Evolutionary conservation across 2,329 filamentous ascomycete species (phyloP), one percentile per base, ranked within the genome.

Genomic region (Waltergamsia citrina): DNA sequence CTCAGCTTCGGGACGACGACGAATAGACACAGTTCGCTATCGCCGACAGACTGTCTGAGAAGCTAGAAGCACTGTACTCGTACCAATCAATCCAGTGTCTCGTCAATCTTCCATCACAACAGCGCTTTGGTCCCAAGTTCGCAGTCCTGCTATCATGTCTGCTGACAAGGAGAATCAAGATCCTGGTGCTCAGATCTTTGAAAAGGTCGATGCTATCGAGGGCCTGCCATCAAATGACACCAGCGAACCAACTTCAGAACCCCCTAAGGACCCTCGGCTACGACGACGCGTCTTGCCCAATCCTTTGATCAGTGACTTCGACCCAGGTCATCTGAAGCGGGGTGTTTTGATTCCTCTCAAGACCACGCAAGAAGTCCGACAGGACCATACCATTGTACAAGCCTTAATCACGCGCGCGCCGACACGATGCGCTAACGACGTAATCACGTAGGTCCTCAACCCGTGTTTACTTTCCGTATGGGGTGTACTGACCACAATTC

Each of bases 401-500:
- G 79, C 79, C 35, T 82, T 81, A 53, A 74, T 85, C 41, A 80
- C 85, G 32, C 71, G 81, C 48, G 72, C 83, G 35, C 83, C 83
- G 30, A 74, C 78, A 42, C 83, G 78, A 56, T 69, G 71, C 46
- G 81, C 83, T 43, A 85, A 82, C 54, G 67, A 71, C 43, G 71
- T 86, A 49, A 72, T 92, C 50, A 77, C 71, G 83, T 87, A 62
- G 54, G 75, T 66, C 29, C 19, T 32, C n/a, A n/a, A 28, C 6
- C 18, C 5, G 10, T 31, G n/a, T 21, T 17, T 12, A 24, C 15
- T n/a, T n/a, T n/a, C n/a, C n/a, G n/a, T n/a, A n/a, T n/a, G n/a
- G n/a, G n/a, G n/a, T n/a, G n/a, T n/a, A 36, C 46, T 50, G 31
- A 53, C 34, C 22, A 16, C 29, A 8, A 8, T 19, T 33, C 21